Evolutionary conservation across 345 rosid genomes (phyloP), one percentile per base, ranked within the genome.

Genomic region (Stellera chamaejasme): DNA sequence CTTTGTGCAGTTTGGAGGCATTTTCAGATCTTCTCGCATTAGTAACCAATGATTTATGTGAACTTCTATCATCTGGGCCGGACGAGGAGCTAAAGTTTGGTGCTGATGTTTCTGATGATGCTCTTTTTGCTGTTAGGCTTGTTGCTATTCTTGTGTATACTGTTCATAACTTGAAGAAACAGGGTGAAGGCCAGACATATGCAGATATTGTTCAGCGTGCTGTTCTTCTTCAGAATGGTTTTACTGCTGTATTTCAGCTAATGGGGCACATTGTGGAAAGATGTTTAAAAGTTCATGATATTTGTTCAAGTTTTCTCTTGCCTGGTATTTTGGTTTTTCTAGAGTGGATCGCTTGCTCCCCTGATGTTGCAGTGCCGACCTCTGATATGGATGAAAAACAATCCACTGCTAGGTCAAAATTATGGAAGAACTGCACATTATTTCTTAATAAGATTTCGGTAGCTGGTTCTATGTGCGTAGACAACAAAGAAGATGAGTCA

Each of bases 321-420:
- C 92, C 99, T 59, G 88, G 96, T 39, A 70, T 87, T 61, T 68
- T 93, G 46, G 87, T 93, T 52, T 87, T 87, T 69, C 71, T 89
- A 55, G 99, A 93, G 69, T 93, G 99, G 97, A 66, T 89, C 76
- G 97, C 97, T 45, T 89, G 90, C 63, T 83, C 61, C 69, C 92
- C 97, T 39, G 97, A 87, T 62, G 50, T 83, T 63, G 92, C 88
- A 45, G 46, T 74, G 8, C 52, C 66, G 14, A 86, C 81, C 52
- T 75, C 69, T 58, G 92, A 85, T 60, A 61, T 64, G 54, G 96
- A 87, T 72, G 95, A 85, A 73, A 80, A 68, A 54, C 96, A 82
- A 73, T 67, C 67, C 19, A 59, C 74, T 56, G 82, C 68, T 48
- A 78, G 92, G 67, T 73, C 75, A 49, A 72, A 59, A 6, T 89